Percentiles rank a stretch among this genome's conserved stretches.
These are phyloP conservation scores for Lepiota brunneoincarnata DNA, from an alignment of 768 basidiomycete genomes.

Conservation along the genomic window DNA sequence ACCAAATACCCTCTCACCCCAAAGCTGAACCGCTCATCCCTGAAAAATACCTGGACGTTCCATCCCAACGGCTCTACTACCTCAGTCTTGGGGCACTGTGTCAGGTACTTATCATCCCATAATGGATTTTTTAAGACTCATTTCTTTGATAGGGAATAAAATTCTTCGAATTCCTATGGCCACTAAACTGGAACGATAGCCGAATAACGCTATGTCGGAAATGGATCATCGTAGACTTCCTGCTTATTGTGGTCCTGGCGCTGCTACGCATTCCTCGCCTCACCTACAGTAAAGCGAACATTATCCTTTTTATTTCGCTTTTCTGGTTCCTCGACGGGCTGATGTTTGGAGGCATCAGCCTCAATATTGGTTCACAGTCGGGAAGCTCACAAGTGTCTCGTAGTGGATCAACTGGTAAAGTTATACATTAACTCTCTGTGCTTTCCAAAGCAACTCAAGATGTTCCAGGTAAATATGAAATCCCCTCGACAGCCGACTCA, in stretches of 20 bases:
- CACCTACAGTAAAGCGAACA: constrained; percentile 60
- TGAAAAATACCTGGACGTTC: constrained; percentile 69
- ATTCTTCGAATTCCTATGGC: constrained; percentile 63
- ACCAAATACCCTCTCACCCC: not conserved
- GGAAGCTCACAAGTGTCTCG: constrained; percentile 17
- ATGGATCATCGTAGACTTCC: constrained; percentile 72
- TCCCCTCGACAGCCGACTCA: constrained; percentile 41
- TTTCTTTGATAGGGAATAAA: constrained; percentile 62
- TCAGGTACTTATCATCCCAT: constrained; percentile 47
- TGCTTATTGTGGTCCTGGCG: constrained; percentile 54
- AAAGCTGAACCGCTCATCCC: constrained; percentile 54
- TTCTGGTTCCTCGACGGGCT: constrained; percentile 67
- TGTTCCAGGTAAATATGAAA: constrained; percentile 28
- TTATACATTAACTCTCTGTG: not conserved
- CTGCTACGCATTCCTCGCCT: constrained; percentile 74
- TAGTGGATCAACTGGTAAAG: constrained; percentile 17
- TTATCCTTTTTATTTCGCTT: constrained; percentile 57
- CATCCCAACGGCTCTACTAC: constrained; percentile 78
- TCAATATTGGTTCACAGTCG: constrained; percentile 34
- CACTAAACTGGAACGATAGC: constrained; percentile 45
- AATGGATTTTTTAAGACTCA: not conserved
- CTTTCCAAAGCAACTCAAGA: not conserved
- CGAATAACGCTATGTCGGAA: constrained; percentile 49
- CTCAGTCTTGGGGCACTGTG: constrained; percentile 73
- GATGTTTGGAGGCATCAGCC: constrained; percentile 67